Evolutionary conservation across 2,329 filamentous ascomycete genomes (phyloP), one percentile per base, ranked within the genome.

Genomic region (Shiraia bambusicola): DNA sequence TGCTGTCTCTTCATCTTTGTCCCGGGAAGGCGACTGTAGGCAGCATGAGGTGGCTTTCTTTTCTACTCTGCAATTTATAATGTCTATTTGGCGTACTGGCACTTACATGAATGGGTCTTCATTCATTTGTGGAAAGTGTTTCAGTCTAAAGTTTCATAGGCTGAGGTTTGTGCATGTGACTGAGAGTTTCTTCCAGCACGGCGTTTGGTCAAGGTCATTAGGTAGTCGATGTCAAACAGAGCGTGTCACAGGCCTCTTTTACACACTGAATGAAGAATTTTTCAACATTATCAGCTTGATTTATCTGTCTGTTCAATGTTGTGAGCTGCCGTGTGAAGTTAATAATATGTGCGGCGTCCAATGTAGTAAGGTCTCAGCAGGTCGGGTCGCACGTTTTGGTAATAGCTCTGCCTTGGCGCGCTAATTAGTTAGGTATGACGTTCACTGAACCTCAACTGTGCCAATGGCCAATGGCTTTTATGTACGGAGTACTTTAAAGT

Each of bases 1-100:
- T 88, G 88, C 59, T 80, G 93, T 43, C 75, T 98, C 17, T 98
- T 98, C 73, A 91, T 96, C 56, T 84, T 98, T 44, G 93, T 98
- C 4, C 93, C 93, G 1, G 92, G 93, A 40, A 94, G 87, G 66
- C 77, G 87, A 47, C 76, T 94, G 31, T 93, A 33, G 42, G 28
- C 14, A 26, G 14, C 13, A 16, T 33, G 34, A 16, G 16, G 15
- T 26, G n/a, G 29, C 30, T 40, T 41, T 22, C 32, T 28, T 29
- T 37, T 29, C 37, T 36, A 37, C 35, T 38, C 30, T 40, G 25
- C 19, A 45, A 50, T 54, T 43, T 56, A 42, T 58, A 50, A 57
- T 58, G 47, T 48, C 44, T 51, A 39, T 47, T 42, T 40, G 47
- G 49, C 41, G 46, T 49, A 34, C 16, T 38, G 24, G 39, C 37